phyloP scores from a whole-genome alignment of 345 rosid genomes.

The Citrus australasica region DNA sequence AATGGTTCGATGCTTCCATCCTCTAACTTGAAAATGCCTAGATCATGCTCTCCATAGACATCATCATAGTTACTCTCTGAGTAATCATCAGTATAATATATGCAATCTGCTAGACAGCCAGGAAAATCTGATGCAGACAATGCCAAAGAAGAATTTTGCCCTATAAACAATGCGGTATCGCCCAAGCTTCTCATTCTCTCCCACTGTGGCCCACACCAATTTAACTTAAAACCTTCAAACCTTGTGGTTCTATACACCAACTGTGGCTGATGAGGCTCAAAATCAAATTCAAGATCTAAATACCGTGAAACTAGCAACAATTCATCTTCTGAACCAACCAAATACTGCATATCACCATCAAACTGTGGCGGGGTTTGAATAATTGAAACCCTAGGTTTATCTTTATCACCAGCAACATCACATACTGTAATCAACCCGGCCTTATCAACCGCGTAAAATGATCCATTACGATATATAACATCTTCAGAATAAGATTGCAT shows the following conservation, averaged over 20 bases:
- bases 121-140: conserved; percentile 43
- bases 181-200: conserved; percentile 34
- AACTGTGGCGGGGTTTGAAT: conserved; percentile 22
- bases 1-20: conserved; percentile 45
- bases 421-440: conserved; percentile 35
- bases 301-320: conserved; percentile 39
- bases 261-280: conserved; percentile 22
- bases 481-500: conserved; percentile 37
- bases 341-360: conserved; percentile 53
- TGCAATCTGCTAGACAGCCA: conserved; percentile 38
- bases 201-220: conserved; percentile 32
- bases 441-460: conserved; percentile 44
- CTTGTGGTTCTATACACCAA: conserved; percentile 30
- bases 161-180: conserved; percentile 39
- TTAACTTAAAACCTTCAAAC: conserved; percentile 46
- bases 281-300: conserved; percentile 24
- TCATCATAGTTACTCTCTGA: conserved; percentile 38
- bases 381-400: conserved; percentile 26
- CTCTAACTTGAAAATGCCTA: conserved; percentile 44
- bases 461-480: conserved; percentile 35
- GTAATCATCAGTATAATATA: conserved; percentile 56
- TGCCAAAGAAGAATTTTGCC: conserved; percentile 46
- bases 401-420: conserved; percentile 24
- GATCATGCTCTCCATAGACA: conserved; percentile 36
- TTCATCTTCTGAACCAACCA: conserved; percentile 45